phyloP scores from a whole-genome alignment of 2,329 filamentous ascomycete genomes.

The Teratosphaeria epicoccoides region DNA sequence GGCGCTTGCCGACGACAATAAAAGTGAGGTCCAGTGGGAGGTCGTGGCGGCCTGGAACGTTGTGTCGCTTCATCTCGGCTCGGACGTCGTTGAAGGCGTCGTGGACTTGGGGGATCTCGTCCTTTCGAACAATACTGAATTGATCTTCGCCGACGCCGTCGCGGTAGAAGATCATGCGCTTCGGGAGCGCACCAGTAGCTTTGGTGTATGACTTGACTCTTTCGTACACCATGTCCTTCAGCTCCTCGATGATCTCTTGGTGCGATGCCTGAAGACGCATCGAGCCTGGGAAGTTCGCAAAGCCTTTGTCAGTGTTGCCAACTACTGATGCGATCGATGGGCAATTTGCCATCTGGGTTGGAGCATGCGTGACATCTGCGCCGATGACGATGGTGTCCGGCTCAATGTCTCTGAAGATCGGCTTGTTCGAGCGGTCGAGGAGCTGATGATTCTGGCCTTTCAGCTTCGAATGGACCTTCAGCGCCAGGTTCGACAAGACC shows the following conservation, averaged over 20 bases:
- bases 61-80: background rate
- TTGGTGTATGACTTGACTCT: background rate
- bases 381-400: conserved; percentile 2
- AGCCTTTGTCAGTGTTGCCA: conserved; percentile 2
- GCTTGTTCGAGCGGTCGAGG: background rate
- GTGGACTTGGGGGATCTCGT: conserved; percentile 1
- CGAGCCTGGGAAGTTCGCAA: conserved; percentile 24
- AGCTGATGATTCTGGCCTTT: conserved; percentile 1
- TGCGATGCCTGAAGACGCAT: conserved; percentile 21
- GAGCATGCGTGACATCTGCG: conserved; percentile 3
- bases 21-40: conserved; percentile 14
- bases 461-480: conserved; percentile 1
- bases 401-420: background rate
- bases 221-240: conserved; percentile 3
- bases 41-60: background rate
- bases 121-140: conserved; percentile 5
- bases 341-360: background rate
- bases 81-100: background rate
- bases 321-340: conserved; percentile 1
- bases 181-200: background rate
- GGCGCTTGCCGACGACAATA: conserved; percentile 26
- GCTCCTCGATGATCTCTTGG: conserved; percentile 1
- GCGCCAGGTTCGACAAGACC: conserved; percentile 1
- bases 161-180: conserved; percentile 23
- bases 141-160: conserved; percentile 28